These are phyloP conservation scores for Cytospora mali DNA, from an alignment of 2,329 filamentous ascomycete genomes.

Conservation along the genomic window DNA sequence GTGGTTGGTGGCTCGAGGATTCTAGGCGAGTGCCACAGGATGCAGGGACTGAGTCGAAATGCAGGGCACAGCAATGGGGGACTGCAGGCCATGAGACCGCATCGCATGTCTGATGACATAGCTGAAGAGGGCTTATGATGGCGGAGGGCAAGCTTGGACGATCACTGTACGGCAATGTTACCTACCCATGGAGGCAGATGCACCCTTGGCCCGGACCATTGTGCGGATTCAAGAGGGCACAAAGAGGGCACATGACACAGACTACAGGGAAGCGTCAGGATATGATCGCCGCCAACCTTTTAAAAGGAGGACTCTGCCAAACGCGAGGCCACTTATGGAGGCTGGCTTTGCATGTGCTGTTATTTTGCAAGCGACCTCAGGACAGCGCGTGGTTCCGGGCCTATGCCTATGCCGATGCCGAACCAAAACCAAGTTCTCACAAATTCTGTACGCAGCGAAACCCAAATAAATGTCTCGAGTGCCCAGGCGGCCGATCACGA, in stretches of 20 bases:
- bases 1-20: slow-evolving; percentile 30
- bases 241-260: background rate
- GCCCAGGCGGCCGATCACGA: no score
- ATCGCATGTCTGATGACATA: background rate
- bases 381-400: background rate
- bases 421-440: background rate
- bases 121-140: background rate
- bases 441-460: background rate
- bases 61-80: background rate
- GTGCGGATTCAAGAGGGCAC: no score
- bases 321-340: no score
- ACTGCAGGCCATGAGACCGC: background rate
- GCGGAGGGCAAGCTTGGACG: background rate
- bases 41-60: background rate
- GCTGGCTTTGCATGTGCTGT: background rate
- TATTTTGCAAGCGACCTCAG: background rate
- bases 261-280: background rate
- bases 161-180: background rate
- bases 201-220: background rate
- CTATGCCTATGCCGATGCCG: background rate
- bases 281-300: background rate
- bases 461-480: background rate
- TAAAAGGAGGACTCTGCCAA: background rate
- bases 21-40: slow-evolving; percentile 14
- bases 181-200: background rate